Percentiles rank a stretch among this genome's conserved stretches.
phyloP scores from a whole-genome alignment of 257 asterid genomes.

The Asclepias syriaca region DNA sequence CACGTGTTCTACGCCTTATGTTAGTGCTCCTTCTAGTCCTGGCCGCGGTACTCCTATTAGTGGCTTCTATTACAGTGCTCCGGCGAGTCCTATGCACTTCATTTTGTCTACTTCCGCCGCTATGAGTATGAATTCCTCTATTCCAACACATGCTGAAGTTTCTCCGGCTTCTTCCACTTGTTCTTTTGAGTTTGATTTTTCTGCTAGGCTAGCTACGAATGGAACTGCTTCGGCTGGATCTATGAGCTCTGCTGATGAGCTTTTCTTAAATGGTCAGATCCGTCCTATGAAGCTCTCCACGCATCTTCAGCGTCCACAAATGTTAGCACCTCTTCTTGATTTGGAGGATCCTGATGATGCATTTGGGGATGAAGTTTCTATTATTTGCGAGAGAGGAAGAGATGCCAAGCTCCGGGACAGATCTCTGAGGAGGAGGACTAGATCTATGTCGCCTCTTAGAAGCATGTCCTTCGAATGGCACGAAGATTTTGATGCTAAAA shows the following conservation, averaged over 20 bases:
- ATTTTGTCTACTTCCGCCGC: constrained; percentile 29
- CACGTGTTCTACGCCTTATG: constrained; percentile 87
- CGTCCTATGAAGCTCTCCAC: constrained; percentile 79
- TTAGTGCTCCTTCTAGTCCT: constrained; percentile 91
- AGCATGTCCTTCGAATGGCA: constrained; percentile 45
- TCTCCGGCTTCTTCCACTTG: constrained; percentile 10
- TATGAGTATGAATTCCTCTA: background rate
- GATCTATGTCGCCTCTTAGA: constrained; percentile 81
- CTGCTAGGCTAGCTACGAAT: constrained; percentile 34
- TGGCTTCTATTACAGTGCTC: constrained; percentile 84
- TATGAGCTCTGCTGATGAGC: constrained; percentile 86
- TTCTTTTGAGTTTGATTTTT: constrained; percentile 63
- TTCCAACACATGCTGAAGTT: constrained; percentile 16
- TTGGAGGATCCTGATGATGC: constrained; percentile 35
- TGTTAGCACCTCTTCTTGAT: constrained; percentile 22
- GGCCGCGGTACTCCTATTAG: constrained; percentile 42
- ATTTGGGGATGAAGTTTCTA: constrained; percentile 29
- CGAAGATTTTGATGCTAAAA: constrained; percentile 17
- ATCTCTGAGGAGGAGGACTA: constrained; percentile 69
- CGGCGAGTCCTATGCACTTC: constrained; percentile 86
- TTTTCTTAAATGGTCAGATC: constrained; percentile 86
- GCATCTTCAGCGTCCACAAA: constrained; percentile 8
- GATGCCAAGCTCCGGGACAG: constrained; percentile 52
- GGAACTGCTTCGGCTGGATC: constrained; percentile 38
- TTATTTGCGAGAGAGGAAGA: constrained; percentile 40